Evolutionary conservation across 1,284 basidiomycete genomes (phyloP), one percentile per base, ranked within the genome.

Genomic region (Pascua guehoae): DNA sequence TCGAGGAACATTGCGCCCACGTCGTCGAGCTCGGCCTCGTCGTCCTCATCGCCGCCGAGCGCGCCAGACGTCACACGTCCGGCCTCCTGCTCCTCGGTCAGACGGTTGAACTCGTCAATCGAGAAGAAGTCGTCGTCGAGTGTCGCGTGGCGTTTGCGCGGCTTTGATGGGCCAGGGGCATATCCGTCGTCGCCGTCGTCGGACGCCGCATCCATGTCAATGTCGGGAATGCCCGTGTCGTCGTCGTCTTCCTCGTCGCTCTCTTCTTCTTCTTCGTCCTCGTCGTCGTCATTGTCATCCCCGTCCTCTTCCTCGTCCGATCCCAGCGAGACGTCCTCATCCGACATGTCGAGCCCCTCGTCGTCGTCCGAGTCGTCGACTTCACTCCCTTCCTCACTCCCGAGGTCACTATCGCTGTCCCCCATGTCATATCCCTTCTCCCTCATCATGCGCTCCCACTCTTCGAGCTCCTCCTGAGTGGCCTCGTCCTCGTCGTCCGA

Each of bases 51-150:
- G n/a, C 74, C 76, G 32, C 77, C 77, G 10, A 88, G 79, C 48
- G 76, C 79, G 50, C 88, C 88, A 64, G 79, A 79, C 7, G 87
- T 86, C 12, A 84, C 79, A 12, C 79, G 80, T 57, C 80, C 82
- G 14, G 86, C 85, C 76, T 96, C 92, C 8, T 86, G 83, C 64
- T 85, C 85, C 73, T 90, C 88, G 2, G 88, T 88, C 75, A 92
- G 85, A 5, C 86, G 83, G 72, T 98, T 96, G 80, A 98, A 98
- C 18, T 86, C 82, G 54, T 86, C 85, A 54, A 98, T 84, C 55
- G 89, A 85, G 78, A 98, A 98, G 80, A 98, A 98, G 32, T 83
- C 85, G 73, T 98, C 95, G 75, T 98, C 88, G n/a, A 98, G 83
- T 48, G 83, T 83, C 8, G 86, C 81, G 62, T 85, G 81, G 18